Conservation (phyloP, 208 protist genomes). For the Leishmania braziliensis region DNA sequence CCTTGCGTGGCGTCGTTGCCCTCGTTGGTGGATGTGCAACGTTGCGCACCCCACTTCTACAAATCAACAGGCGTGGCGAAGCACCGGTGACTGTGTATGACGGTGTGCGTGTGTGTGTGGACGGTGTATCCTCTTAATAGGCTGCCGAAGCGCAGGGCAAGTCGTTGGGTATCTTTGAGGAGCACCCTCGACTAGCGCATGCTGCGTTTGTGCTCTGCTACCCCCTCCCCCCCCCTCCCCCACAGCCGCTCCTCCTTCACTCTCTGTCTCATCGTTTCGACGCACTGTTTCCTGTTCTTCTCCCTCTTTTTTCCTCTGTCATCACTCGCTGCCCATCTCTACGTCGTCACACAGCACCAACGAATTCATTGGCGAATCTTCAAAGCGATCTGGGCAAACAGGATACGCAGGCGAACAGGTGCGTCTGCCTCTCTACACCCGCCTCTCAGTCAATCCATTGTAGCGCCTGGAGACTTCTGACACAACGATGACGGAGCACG, state of each 20-base stretch:
- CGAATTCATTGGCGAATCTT: background rate
- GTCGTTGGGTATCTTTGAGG: background rate
- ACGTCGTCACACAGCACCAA: background rate
- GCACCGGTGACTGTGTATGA: too few relatives aligned
- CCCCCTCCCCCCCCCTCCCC: background rate
- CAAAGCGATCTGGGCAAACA: background rate
- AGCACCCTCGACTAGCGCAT: background rate
- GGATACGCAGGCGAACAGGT: background rate
- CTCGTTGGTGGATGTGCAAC: too few relatives aligned
- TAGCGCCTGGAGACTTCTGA: background rate
- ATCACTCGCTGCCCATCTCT: background rate
- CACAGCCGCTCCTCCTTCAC: background rate
- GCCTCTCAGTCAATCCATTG: background rate
- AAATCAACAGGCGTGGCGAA: too few relatives aligned
- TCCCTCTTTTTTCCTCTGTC: background rate
- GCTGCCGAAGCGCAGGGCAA: background rate
- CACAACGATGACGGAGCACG: slow-evolving; percentile 52
- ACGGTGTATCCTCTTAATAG: background rate
- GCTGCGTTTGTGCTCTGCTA: background rate
- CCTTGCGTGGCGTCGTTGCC: too few relatives aligned
- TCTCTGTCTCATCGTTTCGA: background rate
- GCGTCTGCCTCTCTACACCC: background rate
- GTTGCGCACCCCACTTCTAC: too few relatives aligned
- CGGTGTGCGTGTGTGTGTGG: background rate
- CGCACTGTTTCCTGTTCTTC: background rate